Conservation (phyloP, 1,284 basidiomycete genomes). For the Trametes pubescens region DNA sequence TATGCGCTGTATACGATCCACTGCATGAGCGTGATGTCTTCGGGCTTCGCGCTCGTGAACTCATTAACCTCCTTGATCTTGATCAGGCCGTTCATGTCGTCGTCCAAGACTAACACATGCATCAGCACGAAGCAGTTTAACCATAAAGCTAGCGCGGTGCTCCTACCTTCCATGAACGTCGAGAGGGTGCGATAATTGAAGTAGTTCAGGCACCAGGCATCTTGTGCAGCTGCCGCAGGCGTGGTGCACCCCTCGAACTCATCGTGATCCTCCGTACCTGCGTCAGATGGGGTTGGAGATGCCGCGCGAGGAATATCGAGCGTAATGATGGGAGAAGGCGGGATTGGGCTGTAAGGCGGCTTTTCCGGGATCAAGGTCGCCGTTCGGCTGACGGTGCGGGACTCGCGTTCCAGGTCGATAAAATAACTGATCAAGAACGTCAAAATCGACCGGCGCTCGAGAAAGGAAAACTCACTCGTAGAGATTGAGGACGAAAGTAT, state of each 20-base stretch:
- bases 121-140: background rate
- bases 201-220: slow-evolving; percentile 18
- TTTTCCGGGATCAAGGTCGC: background rate
- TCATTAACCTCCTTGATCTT: slow-evolving; percentile 23
- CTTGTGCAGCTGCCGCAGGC: background rate
- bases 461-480: slow-evolving; percentile 9
- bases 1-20: slow-evolving; percentile 21
- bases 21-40: slow-evolving; percentile 13
- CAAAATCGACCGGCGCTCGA: background rate
- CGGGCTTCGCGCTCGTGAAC: slow-evolving; percentile 8
- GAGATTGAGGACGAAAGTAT: slow-evolving; percentile 18
- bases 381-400: background rate
- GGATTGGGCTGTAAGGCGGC: background rate
- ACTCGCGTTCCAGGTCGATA: slow-evolving; percentile 16
- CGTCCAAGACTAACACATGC: slow-evolving; percentile 7
- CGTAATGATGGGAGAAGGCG: background rate
- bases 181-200: slow-evolving; percentile 18
- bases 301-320: slow-evolving; percentile 1
- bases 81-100: slow-evolving; percentile 21
- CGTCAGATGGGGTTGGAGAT: slow-evolving; percentile 5
- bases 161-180: slow-evolving; percentile 19
- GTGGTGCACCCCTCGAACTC: slow-evolving; percentile 18
- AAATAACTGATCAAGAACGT: slow-evolving; percentile 9
- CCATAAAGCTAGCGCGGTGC: background rate
- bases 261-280: slow-evolving; percentile 12